These are phyloP conservation scores for Noccaea bulbosa DNA, from an alignment of 345 rosid genomes.

Conservation along the genomic window DNA sequence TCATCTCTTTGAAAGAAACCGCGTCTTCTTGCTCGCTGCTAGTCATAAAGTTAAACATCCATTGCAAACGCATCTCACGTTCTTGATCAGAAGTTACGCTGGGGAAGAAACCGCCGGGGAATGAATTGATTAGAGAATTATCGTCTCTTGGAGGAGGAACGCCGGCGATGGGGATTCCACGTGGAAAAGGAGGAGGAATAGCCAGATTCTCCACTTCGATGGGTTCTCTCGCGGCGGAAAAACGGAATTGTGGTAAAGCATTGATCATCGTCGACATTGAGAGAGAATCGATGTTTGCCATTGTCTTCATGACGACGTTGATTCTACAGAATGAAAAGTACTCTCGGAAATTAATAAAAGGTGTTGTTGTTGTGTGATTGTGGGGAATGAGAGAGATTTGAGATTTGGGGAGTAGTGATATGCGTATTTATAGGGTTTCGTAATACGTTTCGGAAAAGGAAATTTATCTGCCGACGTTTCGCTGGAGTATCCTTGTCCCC, in stretches of 20 bases:
- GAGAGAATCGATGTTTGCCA: not conserved
- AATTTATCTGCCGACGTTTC: not conserved
- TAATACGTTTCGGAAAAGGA: not conserved
- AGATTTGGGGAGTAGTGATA: not conserved
- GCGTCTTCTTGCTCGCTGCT: not conserved
- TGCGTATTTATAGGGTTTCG: not conserved
- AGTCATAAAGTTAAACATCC: slow-evolving; percentile 11
- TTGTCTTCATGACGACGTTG: not conserved
- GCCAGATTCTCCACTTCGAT: not conserved
- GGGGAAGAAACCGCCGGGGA: not conserved
- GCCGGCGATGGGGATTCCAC: not conserved
- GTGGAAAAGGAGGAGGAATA: not conserved
- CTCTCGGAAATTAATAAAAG: no score
- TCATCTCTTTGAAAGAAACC: not conserved
- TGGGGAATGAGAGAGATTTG: not conserved
- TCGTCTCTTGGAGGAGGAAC: not conserved
- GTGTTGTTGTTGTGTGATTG: no score
- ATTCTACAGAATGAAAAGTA: no score
- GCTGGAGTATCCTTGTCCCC: not conserved
- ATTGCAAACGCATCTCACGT: not conserved
- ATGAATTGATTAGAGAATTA: not conserved
- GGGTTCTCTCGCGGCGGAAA: not conserved
- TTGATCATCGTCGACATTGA: slow-evolving; percentile 11
- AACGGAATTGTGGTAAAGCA: not conserved
- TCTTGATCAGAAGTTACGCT: not conserved